Base-by-base conservation (phyloP, 1,139 yeast genomes). In the Blastobotrys elegans region DNA sequence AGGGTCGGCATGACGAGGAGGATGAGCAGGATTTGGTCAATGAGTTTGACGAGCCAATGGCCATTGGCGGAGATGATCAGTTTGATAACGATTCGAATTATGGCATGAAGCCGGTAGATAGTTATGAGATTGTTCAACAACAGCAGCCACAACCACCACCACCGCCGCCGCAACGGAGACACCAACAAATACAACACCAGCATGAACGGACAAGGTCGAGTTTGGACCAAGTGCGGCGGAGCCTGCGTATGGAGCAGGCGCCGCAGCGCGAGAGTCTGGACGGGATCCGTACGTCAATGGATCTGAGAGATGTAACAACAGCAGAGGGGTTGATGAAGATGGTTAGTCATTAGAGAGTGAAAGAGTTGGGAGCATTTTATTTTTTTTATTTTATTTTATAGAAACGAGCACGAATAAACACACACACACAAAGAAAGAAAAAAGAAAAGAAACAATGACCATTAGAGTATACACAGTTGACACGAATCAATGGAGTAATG, bases 241-340 rank as follows among this genome's bases (percentile, higher is more conserved):
- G 51, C 14, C 46, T 56, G 38, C 51, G 63, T n/a, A 58, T 57
- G 56, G 63, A 60, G 43, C 63, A 60, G 47, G 49, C 50, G 4
- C 54, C 56, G 18, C 60, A 60, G 2, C 51, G 62, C 5, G 49
- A 53, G 38, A 56, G 61, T 1, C 37, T 57, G 37, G 65, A 61
- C 10, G 53, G 52, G 17, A 51, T 61, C 16, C 53, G 65, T 24
- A 54, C 61, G n/a, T 56, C 61, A n/a, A 54, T 58, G 58, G 65
- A 61, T 24, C 35, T 59, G 8, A 47, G 50, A 11, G 65, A 60
- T 35, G 40, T 60, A 24, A 60, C 64, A 7, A 59, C 64, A 2
- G 65, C 65, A 4, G 62, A 59, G 32, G 57, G 58, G 18, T 46
- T 60, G 40, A 56, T 58, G 58, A 47, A 53, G 22, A 56, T 55